Evolutionary conservation across 208 protist genomes (phyloP).

Genomic region (Leptomonas pyrrhocoris): DNA sequence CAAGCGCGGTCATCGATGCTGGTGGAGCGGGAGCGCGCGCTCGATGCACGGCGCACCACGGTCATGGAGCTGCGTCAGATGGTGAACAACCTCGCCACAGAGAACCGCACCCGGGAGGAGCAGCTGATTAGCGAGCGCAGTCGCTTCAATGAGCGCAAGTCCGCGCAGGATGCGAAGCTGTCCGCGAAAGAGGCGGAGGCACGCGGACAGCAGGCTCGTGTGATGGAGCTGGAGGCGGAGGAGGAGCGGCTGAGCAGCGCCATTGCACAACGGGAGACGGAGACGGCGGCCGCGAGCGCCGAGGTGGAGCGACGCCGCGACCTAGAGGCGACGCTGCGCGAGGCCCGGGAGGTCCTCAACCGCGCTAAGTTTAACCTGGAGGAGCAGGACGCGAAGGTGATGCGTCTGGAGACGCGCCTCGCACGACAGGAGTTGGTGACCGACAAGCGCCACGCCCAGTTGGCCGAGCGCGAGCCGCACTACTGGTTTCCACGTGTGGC

Average conservation of each 20-base stretch:
- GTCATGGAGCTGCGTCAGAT: conserved; percentile 69
- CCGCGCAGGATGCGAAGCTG: conserved; percentile 78
- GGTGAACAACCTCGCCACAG: conserved; percentile 44
- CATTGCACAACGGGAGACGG: conserved; percentile 43
- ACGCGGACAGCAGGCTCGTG: conserved; percentile 47
- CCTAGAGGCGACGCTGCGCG: conserved; percentile 43
- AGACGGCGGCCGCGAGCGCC: conserved; percentile 39
- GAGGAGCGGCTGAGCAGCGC: conserved; percentile 53
- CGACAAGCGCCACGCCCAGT: conserved; percentile 66
- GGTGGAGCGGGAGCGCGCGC: conserved; percentile 62
- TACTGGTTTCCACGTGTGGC: conserved; percentile 59
- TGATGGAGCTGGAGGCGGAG: conserved; percentile 56
- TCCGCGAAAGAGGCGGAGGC: conserved; percentile 58
- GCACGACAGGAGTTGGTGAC: conserved; percentile 57
- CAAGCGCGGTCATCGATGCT: conserved; percentile 67
- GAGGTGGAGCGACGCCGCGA: conserved; percentile 57
- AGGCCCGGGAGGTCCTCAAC: conserved; percentile 51
- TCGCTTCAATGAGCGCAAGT: conserved; percentile 52
- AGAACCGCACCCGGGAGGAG: conserved; percentile 62
- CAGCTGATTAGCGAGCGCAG: conserved; percentile 51
- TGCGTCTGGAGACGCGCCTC: conserved; percentile 68
- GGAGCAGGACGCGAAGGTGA: conserved; percentile 74
- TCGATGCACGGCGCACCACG: conserved; percentile 61
- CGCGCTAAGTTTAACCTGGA: conserved; percentile 71
- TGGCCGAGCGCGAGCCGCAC: conserved; percentile 58